Conservation (phyloP, 371 early-diverging fungal genomes). For the Apophysomyces sp. region DNA sequence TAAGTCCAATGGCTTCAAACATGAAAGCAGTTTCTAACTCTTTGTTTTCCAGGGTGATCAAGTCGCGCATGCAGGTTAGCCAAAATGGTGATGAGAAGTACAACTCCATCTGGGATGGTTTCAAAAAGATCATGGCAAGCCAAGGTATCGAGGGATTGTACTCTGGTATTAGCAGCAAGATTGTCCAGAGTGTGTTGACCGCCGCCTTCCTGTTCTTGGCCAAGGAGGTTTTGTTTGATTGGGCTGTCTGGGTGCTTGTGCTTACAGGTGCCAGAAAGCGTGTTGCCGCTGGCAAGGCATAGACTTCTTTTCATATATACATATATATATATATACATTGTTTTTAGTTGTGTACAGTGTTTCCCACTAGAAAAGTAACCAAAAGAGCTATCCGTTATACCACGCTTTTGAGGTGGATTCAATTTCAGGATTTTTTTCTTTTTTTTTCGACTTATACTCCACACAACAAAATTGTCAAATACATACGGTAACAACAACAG, state of each 20-base stretch:
- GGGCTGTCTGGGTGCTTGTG: slow-evolving; percentile 68
- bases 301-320: not conserved
- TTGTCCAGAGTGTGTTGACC: slow-evolving; percentile 87
- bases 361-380: no score
- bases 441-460: no score
- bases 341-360: no score
- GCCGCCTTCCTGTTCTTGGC: slow-evolving; percentile 93
- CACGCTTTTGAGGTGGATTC: no score
- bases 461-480: no score
- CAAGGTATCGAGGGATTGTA: slow-evolving; percentile 86
- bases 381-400: no score
- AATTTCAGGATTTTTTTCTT: no score
- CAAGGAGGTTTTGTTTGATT: slow-evolving; percentile 82
- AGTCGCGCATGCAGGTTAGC: slow-evolving; percentile 95
- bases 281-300: slow-evolving; percentile 23
- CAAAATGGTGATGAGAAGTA: slow-evolving; percentile 80
- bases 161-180: slow-evolving; percentile 92
- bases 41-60: slow-evolving; percentile 66
- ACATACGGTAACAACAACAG: no score
- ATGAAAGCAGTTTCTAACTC: not conserved
- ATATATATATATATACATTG: not conserved
- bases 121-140: slow-evolving; percentile 83
- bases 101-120: slow-evolving; percentile 80
- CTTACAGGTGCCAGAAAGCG: slow-evolving; percentile 49
- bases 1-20: no score